These are phyloP conservation scores for Suillus alpinus DNA, from an alignment of 768 basidiomycete genomes.

Conservation along the genomic window DNA sequence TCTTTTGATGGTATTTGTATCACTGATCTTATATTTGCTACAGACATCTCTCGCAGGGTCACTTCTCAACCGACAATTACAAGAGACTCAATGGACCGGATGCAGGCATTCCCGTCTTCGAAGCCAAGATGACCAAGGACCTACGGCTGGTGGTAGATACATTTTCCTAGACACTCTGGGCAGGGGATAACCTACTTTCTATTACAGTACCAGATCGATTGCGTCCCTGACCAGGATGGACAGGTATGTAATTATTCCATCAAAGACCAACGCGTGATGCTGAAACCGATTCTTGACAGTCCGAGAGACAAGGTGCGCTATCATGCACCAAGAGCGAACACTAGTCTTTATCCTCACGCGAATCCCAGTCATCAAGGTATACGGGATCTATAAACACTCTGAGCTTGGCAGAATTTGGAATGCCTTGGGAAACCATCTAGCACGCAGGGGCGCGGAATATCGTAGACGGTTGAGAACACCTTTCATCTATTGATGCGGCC, in stretches of 20 bases:
- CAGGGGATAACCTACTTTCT: not conserved
- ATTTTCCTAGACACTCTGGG: not conserved
- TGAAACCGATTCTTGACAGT: constrained; percentile 20
- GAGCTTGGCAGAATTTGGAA: constrained; percentile 50
- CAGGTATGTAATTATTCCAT: constrained; percentile 19
- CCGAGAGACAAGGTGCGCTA: constrained; percentile 37
- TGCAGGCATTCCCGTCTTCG: constrained; percentile 55
- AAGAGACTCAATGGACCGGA: constrained; percentile 48
- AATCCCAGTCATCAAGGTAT: constrained; percentile 43
- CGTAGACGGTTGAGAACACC: constrained; percentile 40
- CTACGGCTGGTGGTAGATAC: constrained; percentile 46
- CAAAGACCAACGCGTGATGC: not conserved
- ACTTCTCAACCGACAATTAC: constrained; percentile 68
- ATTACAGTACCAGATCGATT: constrained; percentile 48
- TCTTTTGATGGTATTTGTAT: not conserved
- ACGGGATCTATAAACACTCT: constrained; percentile 48
- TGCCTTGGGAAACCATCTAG: constrained; percentile 40
- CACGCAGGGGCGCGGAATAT: constrained; percentile 50
- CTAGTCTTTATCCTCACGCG: not conserved
- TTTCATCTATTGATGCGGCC: not conserved
- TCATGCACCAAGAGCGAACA: not conserved
- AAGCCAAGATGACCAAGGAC: constrained; percentile 63
- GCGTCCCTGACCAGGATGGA: constrained; percentile 36
- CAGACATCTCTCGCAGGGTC: constrained; percentile 68
- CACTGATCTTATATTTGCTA: not conserved